These are phyloP conservation scores for Fusarium humuli DNA, from an alignment of 2,329 filamentous ascomycete species.

Conservation along the genomic window DNA sequence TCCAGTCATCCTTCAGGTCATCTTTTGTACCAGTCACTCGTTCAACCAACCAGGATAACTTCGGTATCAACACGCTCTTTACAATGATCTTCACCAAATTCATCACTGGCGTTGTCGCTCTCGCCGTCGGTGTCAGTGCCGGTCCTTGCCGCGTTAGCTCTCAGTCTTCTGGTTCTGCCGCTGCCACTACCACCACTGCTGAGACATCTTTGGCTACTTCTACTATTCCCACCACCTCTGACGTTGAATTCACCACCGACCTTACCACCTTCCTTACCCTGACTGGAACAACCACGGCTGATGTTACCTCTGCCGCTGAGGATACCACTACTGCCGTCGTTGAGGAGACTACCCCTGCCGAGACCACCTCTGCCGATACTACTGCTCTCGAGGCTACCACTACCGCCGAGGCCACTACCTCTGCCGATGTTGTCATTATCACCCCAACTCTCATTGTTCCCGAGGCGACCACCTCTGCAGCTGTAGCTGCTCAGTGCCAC, in stretches of 20 bases:
- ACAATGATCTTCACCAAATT: neutral
- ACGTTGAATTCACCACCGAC: neutral
- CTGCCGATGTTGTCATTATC: neutral
- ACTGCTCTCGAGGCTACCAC: neutral
- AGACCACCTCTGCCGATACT: neutral
- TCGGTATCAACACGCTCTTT: neutral
- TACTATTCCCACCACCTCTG: neutral
- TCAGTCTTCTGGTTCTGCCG: neutral
- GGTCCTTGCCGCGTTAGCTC: neutral
- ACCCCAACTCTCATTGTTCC: neutral
- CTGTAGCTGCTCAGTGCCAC: neutral
- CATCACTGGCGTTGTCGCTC: neutral
- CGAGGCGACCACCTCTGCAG: neutral
- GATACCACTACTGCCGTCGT: neutral
- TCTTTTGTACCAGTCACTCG: neutral
- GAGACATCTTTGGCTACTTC: neutral
- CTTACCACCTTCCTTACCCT: neutral
- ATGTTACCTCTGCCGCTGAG: neutral
- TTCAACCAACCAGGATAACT: neutral
- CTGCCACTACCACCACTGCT: neutral
- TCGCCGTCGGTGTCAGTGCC: neutral
- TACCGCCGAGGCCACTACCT: neutral
- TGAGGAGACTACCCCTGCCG: neutral
- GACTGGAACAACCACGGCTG: neutral
- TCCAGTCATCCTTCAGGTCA: neutral